Evolutionary conservation across 1,139 yeast genomes (phyloP), one percentile per base, ranked within the genome.

Genomic region (Casaregolazyma lundiana): DNA sequence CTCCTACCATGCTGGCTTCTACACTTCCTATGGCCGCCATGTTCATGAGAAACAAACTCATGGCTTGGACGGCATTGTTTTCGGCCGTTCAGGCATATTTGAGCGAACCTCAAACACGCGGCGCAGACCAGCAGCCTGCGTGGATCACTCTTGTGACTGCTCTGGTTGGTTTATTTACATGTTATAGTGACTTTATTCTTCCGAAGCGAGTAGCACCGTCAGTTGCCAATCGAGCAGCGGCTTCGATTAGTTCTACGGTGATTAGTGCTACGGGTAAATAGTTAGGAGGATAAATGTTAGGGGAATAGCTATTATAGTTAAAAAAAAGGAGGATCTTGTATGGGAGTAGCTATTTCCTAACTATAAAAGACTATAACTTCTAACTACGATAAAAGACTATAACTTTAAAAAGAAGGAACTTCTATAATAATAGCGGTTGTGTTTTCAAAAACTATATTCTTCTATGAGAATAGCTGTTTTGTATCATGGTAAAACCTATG

Each of bases 11-110:
- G 70, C 63, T 79, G 53, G 67, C 80, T 38, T 77, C 72, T 58
- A 68, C 81, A 7, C 67, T 79, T 57, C 84, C 84, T 32, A 74
- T 79, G 79, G 82, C 81, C 4, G 84, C 84, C 51, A 79, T 79
- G 83, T 73, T 73, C 58, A 63, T 73, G 68, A 63, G 73, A 49
- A 66, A 69, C 54, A 65, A 65, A 58, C 61, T 77, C 62, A 68
- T 78, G 56, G 71, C 81, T n/a, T 78, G 82, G 82, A 67, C 78
- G 3, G 67, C 81, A 13, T 60, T 77, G 42, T 77, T 77, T 61
- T 68, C 78, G 45, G 70, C 81, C 7, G 54, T 77, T 21, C 81
- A 77, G 60, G 58, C 75, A 3, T 76, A 62, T 60, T 68, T 78
- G 58, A 75, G 75, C 62, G 76, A 77, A 60, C 80, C 83, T 41